Percentiles rank a stretch among this genome's conserved stretches.
phyloP scores from a whole-genome alignment of 495 filamentous ascomycete genomes.

The Hyaloscypha hepaticicola region DNA sequence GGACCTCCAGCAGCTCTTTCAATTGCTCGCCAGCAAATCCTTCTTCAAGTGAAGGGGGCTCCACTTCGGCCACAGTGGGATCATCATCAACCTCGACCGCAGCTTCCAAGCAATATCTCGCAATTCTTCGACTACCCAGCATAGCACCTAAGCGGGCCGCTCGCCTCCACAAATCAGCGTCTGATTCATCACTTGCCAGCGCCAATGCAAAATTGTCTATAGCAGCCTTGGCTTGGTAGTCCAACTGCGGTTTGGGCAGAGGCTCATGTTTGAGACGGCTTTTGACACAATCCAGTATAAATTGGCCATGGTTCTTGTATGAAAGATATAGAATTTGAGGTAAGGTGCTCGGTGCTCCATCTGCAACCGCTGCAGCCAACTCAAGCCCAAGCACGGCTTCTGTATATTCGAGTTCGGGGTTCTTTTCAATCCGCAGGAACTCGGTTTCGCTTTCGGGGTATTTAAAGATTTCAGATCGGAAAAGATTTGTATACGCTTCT shows the following conservation, averaged over 20 bases:
- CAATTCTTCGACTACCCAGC: slow-evolving; percentile 72
- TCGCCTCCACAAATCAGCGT: slow-evolving; percentile 91
- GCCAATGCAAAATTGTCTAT: slow-evolving; percentile 70
- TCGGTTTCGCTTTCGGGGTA: slow-evolving; percentile 83
- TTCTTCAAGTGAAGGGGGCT: slow-evolving; percentile 81
- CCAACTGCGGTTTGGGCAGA: slow-evolving; percentile 37
- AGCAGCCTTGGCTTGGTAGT: slow-evolving; percentile 43
- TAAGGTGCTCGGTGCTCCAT: slow-evolving; percentile 73
- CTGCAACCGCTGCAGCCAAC: slow-evolving; percentile 48
- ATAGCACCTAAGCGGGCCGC: slow-evolving; percentile 74
- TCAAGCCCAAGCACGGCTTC: slow-evolving; percentile 41
- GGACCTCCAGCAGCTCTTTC: slow-evolving; percentile 58
- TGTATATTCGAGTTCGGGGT: slow-evolving; percentile 51
- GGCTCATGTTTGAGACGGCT: slow-evolving; percentile 44
- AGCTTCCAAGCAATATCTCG: slow-evolving; percentile 86
- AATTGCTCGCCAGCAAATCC: slow-evolving; percentile 79
- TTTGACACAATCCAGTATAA: slow-evolving; percentile 70
- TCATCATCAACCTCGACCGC: slow-evolving; percentile 85
- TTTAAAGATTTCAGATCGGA: slow-evolving; percentile 90
- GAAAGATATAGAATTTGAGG: slow-evolving; percentile 89
- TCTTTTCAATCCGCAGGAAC: slow-evolving; percentile 62
- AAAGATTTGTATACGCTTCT: slow-evolving; percentile 80
- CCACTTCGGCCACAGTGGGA: slow-evolving; percentile 64
- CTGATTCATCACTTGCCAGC: slow-evolving; percentile 85
- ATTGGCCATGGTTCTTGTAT: slow-evolving; percentile 94